phyloP scores from a whole-genome alignment of 2,329 filamentous ascomycete species.

The Trichothecium roseum region DNA sequence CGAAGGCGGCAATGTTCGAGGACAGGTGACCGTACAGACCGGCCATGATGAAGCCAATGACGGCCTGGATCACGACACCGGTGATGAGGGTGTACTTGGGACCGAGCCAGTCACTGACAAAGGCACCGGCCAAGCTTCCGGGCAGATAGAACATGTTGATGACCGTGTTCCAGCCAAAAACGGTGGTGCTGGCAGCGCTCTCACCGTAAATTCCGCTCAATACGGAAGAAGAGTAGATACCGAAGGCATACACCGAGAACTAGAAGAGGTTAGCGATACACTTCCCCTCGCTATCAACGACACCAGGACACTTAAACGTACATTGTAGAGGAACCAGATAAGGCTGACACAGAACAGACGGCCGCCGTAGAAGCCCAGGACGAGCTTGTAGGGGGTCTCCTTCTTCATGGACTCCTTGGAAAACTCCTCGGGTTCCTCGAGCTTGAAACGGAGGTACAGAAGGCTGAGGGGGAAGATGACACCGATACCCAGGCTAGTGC shows the following conservation, averaged over 20 bases:
- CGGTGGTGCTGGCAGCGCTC: conserved; percentile 55
- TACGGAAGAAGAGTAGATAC: conserved; percentile 74
- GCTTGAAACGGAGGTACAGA: conserved; percentile 58
- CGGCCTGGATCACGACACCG: conserved; percentile 61
- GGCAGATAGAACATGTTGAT: conserved; percentile 86
- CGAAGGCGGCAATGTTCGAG: conserved; percentile 29
- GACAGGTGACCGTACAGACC: conserved; percentile 65
- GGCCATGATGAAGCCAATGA: conserved; percentile 84
- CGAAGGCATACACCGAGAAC: conserved; percentile 77
- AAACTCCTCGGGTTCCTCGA: conserved; percentile 73
- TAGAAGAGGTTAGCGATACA: too few relatives aligned
- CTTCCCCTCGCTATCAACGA: background rate
- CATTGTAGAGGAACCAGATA: conserved; percentile 76
- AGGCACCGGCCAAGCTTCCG: conserved; percentile 68
- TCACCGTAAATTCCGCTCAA: conserved; percentile 53
- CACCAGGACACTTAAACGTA: conserved; percentile 19
- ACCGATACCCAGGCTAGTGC: conserved; percentile 68
- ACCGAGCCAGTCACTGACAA: conserved; percentile 67
- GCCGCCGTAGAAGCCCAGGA: conserved; percentile 60
- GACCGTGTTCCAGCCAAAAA: conserved; percentile 81
- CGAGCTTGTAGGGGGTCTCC: conserved; percentile 44
- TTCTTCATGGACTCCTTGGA: conserved; percentile 57
- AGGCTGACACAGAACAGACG: conserved; percentile 58
- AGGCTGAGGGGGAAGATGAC: conserved; percentile 66
- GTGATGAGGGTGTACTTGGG: conserved; percentile 63